phyloP scores from a whole-genome alignment of 495 filamentous ascomycete species.

The Penicillium odoratum region DNA sequence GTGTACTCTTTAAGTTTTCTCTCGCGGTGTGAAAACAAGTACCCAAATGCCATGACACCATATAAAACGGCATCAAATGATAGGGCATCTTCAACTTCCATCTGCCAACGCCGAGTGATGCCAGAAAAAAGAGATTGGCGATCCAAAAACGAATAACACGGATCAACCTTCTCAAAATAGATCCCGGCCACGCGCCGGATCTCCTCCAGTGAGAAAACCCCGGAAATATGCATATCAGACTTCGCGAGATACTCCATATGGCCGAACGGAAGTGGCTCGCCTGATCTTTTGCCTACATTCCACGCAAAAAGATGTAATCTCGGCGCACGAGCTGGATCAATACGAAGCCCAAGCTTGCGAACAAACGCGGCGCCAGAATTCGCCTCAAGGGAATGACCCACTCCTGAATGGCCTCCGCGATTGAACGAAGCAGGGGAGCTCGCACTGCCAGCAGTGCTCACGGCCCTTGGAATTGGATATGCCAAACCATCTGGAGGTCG shows the following conservation, averaged over 20 bases:
- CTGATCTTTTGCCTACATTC: slow-evolving; percentile 48
- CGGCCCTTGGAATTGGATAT: neutral
- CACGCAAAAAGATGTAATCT: slow-evolving; percentile 57
- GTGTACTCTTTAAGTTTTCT: slow-evolving; percentile 32
- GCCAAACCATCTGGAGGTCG: slow-evolving; percentile 17
- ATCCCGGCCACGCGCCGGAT: slow-evolving; percentile 39
- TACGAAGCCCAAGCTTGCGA: slow-evolving; percentile 49
- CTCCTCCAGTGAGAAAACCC: slow-evolving; percentile 42
- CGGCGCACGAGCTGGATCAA: slow-evolving; percentile 51
- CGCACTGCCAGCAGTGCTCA: slow-evolving; percentile 8
- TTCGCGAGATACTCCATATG: too few species aligned
- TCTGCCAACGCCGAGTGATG: slow-evolving; percentile 38
- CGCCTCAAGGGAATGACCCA: slow-evolving; percentile 40
- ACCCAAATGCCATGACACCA: slow-evolving; percentile 50
- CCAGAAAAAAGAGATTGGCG: slow-evolving; percentile 30
- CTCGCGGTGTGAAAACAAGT: slow-evolving; percentile 43
- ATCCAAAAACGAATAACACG: slow-evolving; percentile 53
- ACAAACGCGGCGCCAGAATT: slow-evolving; percentile 60
- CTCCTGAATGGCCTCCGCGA: slow-evolving; percentile 1
- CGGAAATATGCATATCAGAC: slow-evolving; percentile 27
- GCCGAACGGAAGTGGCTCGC: too few species aligned
- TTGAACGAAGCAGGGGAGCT: slow-evolving; percentile 13
- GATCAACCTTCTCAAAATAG: slow-evolving; percentile 53
- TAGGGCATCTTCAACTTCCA: slow-evolving; percentile 20
- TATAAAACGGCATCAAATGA: slow-evolving; percentile 48